Base-by-base conservation (phyloP, 2,329 filamentous ascomycete genomes). In the Fusarium sp. region DNA sequence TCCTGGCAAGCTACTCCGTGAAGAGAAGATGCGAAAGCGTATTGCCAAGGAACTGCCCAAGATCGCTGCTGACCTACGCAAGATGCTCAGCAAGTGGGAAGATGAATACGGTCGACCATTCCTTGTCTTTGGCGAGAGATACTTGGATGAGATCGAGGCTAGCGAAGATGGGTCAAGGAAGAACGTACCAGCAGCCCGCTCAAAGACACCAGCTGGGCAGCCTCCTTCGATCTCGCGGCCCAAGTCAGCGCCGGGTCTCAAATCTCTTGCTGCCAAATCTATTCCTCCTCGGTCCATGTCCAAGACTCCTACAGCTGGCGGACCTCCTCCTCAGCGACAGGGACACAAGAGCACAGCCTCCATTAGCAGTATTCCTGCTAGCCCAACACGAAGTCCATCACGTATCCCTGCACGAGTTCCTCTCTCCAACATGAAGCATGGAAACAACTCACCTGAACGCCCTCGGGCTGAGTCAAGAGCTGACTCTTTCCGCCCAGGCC, bases 11-110 rank as follows among this genome's bases (percentile, higher is more conserved):
- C 83, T 99, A 13, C 82, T 99, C 48, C 86, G 95, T 28, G 95
- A 99, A 74, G 95, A 99, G 79, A 99, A 98, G 84, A 96, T 97
- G 92, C 88, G 95, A 58, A 99, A 99, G 85, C 86, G 93, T 55
- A 97, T 99, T 61, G 86, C 93, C 25, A 99, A 98, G 77, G 95
- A 99, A 73, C 81, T 99, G 28, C 95, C 95, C 53, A 98, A 96
- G 80, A 84, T 99, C 39, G 89, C 94, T 55, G 85, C 84, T 1
- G 93, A 98, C n/a, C 79, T 99, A 56, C 86, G 86, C 65, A 94
- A 89, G 74, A 83, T 85, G n/a, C 83, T 99, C 26, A 91, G 94
- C 73, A 80, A 84, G 41, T 99, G 92, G 88, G 95, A 99, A 74
- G 90, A 96, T 49, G 95, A 98, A 73, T 97, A 94, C 74, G 94